Percentiles rank a stretch among this genome's conserved stretches.
These are phyloP conservation scores for Euphorbia lathyris DNA, from an alignment of 345 rosid genomes.

Conservation along the genomic window DNA sequence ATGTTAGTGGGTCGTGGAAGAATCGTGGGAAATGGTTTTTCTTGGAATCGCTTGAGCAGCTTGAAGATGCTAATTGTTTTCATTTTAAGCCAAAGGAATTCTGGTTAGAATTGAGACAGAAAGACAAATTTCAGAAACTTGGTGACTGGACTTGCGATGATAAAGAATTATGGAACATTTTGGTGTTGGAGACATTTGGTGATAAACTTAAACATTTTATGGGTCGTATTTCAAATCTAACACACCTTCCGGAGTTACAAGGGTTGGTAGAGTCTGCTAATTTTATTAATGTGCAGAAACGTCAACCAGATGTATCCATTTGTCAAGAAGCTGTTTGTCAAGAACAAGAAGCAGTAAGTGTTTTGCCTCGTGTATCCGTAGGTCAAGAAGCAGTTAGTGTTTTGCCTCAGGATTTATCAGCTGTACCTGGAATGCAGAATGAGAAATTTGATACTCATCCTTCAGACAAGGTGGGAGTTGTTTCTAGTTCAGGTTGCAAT, in stretches of 20 bases:
- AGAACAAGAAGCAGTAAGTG: constrained; percentile 15
- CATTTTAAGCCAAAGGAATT: constrained; percentile 60
- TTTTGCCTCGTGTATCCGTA: no score
- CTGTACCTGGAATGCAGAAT: constrained; percentile 25
- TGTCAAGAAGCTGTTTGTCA: no score
- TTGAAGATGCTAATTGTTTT: constrained; percentile 33
- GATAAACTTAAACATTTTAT: constrained; percentile 38
- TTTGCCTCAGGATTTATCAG: constrained; percentile 27
- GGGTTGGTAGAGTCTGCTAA: constrained; percentile 14
- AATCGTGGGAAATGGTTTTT: constrained; percentile 68
- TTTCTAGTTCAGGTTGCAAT: constrained; percentile 20
- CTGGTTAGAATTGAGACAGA: constrained; percentile 73
- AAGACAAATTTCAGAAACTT: constrained; percentile 36
- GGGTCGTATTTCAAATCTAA: constrained; percentile 23
- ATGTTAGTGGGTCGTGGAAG: constrained; percentile 45
- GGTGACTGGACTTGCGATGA: constrained; percentile 54
- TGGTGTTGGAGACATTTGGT: constrained; percentile 48
- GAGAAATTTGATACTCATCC: constrained; percentile 21
- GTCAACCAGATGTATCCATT: constrained; percentile 23
- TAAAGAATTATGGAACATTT: constrained; percentile 36
- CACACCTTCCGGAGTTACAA: constrained; percentile 18
- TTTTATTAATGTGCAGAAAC: constrained; percentile 2
- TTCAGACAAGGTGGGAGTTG: constrained; percentile 13
- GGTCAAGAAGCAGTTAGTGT: no score
- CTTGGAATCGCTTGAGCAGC: constrained; percentile 52